Conservation (phyloP, 1,139 yeast species). For the Yamadazyma siamensis region DNA sequence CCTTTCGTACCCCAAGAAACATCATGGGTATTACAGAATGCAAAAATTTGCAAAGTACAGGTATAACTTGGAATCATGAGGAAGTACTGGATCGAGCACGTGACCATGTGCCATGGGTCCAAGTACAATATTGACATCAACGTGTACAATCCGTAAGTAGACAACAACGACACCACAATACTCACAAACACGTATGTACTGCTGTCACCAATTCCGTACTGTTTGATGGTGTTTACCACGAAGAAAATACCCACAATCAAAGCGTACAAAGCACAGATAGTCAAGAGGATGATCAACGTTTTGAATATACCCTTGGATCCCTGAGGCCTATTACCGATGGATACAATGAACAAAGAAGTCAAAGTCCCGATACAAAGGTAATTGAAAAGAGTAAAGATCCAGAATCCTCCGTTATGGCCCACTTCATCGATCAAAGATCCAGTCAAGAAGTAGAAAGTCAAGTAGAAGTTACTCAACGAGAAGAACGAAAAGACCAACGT, state of each 20-base stretch:
- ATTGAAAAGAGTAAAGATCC: slow-evolving; percentile 79
- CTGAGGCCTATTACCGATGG: slow-evolving; percentile 95
- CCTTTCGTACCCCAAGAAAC: slow-evolving; percentile 98
- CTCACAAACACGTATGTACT: slow-evolving; percentile 61
- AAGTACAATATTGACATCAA: slow-evolving; percentile 75
- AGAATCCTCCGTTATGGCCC: slow-evolving; percentile 60
- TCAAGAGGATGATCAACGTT: slow-evolving; percentile 64
- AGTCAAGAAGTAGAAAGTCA: slow-evolving; percentile 89
- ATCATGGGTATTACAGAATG: slow-evolving; percentile 94
- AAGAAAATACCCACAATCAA: slow-evolving; percentile 79
- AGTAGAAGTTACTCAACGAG: slow-evolving; percentile 83
- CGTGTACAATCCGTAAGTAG: slow-evolving; percentile 90
- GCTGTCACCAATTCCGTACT: slow-evolving; percentile 35
- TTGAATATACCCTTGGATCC: slow-evolving; percentile 73
- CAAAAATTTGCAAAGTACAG: slow-evolving; percentile 87
- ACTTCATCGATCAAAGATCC: slow-evolving; percentile 62
- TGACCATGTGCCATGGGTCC: slow-evolving; percentile 93
- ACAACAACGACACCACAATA: slow-evolving; percentile 76
- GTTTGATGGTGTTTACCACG: slow-evolving; percentile 54
- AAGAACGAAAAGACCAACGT: slow-evolving; percentile 81
- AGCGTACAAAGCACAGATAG: slow-evolving; percentile 79
- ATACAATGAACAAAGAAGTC: slow-evolving; percentile 81
- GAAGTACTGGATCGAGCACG: slow-evolving; percentile 83
- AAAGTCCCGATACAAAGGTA: slow-evolving; percentile 77
- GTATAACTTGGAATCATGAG: slow-evolving; percentile 87